These are phyloP conservation scores for Austroboletus festivus DNA, from an alignment of 768 basidiomycete species.

Conservation along the genomic window DNA sequence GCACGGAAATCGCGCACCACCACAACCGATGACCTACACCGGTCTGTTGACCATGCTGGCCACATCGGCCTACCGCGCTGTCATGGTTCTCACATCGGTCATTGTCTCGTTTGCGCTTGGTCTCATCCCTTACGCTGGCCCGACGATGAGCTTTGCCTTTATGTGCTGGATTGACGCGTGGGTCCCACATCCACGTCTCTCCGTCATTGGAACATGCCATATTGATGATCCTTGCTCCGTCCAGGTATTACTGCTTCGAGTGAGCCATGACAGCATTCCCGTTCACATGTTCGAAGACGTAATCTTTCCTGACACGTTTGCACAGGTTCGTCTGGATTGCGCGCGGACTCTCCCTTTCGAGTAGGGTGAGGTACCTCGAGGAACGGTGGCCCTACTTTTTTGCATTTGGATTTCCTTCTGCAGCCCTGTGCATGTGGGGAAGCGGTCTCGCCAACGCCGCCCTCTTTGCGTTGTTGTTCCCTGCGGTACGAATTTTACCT, in stretches of 20 bases:
- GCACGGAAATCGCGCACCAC: constrained; percentile 58
- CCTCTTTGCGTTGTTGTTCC: constrained; percentile 79
- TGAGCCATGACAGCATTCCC: constrained; percentile 33
- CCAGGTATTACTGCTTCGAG: constrained; percentile 90
- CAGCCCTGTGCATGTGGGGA: constrained; percentile 70
- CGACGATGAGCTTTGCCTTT: constrained; percentile 60
- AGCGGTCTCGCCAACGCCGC: constrained; percentile 77
- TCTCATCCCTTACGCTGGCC: constrained; percentile 64
- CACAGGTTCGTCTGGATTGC: constrained; percentile 76
- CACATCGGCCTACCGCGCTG: constrained; percentile 74
- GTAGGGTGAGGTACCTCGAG: constrained; percentile 71
- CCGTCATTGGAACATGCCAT: neutral
- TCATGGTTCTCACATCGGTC: constrained; percentile 80
- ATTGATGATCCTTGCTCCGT: constrained; percentile 1
- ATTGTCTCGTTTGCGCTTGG: constrained; percentile 62
- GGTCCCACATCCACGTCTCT: constrained; percentile 35
- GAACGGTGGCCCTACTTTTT: constrained; percentile 89
- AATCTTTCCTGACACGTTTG: constrained; percentile 13
- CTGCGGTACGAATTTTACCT: constrained; percentile 70
- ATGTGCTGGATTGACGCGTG: constrained; percentile 86
- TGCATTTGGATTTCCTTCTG: constrained; percentile 79
- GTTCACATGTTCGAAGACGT: neutral
- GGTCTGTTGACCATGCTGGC: constrained; percentile 73
- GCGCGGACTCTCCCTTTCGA: constrained; percentile 64
- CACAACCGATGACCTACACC: constrained; percentile 56